A percentile compares a stretch with the other conserved stretches of the same genome.
phyloP scores from a whole-genome alignment of 768 basidiomycete genomes.

The Hirschioporus abietinus region DNA sequence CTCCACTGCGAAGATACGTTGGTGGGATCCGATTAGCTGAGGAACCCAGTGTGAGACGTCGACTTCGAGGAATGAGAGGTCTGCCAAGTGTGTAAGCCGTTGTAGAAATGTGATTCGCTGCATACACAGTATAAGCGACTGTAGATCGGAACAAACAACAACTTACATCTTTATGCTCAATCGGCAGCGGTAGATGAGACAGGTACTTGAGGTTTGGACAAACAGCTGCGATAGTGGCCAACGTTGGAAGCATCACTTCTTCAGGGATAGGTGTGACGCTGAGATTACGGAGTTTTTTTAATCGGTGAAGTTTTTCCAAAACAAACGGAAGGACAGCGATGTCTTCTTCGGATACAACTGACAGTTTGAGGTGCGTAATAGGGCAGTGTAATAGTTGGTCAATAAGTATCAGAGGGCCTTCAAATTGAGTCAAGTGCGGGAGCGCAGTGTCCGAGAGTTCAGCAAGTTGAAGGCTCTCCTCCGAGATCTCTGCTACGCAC shows the following conservation, averaged over 20 bases:
- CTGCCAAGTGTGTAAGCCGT: background rate
- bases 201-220: background rate
- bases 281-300: background rate
- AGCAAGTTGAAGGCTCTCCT: background rate
- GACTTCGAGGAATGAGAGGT: background rate
- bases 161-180: background rate
- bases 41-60: background rate
- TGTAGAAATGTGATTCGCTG: background rate
- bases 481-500: background rate
- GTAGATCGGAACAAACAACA: background rate
- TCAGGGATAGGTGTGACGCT: background rate
- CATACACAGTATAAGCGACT: background rate
- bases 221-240: background rate
- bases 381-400: background rate
- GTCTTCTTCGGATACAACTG: background rate
- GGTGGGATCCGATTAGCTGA: background rate
- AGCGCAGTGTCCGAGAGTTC: background rate
- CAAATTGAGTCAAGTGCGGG: background rate
- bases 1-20: background rate
- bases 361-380: background rate
- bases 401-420: background rate
- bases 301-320: background rate
- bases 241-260: background rate
- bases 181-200: background rate
- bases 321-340: background rate